Base-by-base conservation (phyloP, 192 early-diverging fungal species). In the Dimargaris cristalligena region DNA sequence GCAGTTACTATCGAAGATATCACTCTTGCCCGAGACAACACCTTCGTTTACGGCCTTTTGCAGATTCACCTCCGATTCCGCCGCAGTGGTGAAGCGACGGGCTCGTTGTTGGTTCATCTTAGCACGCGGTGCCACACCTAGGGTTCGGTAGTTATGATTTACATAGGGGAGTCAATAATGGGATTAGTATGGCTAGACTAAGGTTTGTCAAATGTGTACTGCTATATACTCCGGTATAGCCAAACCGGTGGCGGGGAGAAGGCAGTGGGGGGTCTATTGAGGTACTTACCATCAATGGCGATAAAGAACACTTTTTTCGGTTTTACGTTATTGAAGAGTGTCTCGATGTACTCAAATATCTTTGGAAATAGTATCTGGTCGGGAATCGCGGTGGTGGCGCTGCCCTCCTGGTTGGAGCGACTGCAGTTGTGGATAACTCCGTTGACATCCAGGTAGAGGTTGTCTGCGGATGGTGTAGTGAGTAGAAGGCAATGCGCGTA, bases 51-150 rank as follows among this genome's bases (percentile, higher is more conserved):
- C 73, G 29, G 85, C 83, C 29, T 76, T 80, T 22, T 74, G 69
- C 32, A 56, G 9, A 2, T 16, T 16, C 4, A 6, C 3, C 79
- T 71, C 71, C 34, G 77, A 80, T 65, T 96, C 93, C 69, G 83
- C 88, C 28, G 94, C 89, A 1, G 96, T 89, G 59, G 92, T 81
- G 76, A 99, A 99, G 44, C 95, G 86, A 33, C 95, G 82, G 4
- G 90, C 89, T 16, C 95, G 85, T 71, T 99, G 95, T 71, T 99
- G 92, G 65, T 99, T 99, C 93, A 99, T 99, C 67, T 99, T 99
- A 26, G 95, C 95, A 47, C 95, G 80, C 23, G 95, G 95, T 0
- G 95, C 95, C 48, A 99, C 95, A 49, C 84, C n/a, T n/a, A n/a
- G n/a, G n/a, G n/a, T n/a, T n/a, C n/a, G n/a, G n/a, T n/a, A n/a